phyloP scores from a whole-genome alignment of 257 asterid species.

The Cinchona pubescens region DNA sequence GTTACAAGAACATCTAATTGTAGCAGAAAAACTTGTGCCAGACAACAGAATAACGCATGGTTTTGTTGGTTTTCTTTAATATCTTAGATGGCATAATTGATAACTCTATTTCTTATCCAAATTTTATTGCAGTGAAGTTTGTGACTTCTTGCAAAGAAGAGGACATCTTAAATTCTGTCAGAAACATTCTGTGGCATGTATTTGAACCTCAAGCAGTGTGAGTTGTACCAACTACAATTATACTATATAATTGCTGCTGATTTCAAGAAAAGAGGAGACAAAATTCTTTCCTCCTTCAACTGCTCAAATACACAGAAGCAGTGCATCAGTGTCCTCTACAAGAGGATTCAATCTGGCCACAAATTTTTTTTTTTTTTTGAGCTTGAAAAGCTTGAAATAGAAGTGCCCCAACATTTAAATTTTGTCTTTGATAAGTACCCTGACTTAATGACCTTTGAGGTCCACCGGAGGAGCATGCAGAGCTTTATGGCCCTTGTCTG shows the following conservation, averaged over 20 bases:
- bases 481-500: not conserved
- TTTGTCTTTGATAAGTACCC: not conserved
- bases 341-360: not conserved
- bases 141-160: slow-evolving; percentile 29
- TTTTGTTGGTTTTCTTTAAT: not conserved
- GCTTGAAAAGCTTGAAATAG: too few species aligned
- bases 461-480: not conserved
- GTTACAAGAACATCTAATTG: too few species aligned
- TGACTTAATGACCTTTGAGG: not conserved
- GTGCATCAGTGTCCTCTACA: not conserved
- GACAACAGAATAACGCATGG: not conserved
- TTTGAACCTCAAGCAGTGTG: slow-evolving; percentile 15
- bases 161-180: slow-evolving; percentile 17
- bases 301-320: too few species aligned
- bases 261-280: not conserved
- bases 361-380: too few species aligned
- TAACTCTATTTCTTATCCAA: not conserved
- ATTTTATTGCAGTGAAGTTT: slow-evolving; percentile 27
- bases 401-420: not conserved
- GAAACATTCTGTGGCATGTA: slow-evolving; percentile 24
- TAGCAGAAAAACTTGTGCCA: not conserved
- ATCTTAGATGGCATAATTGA: not conserved
- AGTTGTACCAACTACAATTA: not conserved
- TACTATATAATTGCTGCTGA: not conserved
- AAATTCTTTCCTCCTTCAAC: not conserved